Conservation (phyloP, 1,284 basidiomycete species). For the Moesziomyces aphidis region DNA sequence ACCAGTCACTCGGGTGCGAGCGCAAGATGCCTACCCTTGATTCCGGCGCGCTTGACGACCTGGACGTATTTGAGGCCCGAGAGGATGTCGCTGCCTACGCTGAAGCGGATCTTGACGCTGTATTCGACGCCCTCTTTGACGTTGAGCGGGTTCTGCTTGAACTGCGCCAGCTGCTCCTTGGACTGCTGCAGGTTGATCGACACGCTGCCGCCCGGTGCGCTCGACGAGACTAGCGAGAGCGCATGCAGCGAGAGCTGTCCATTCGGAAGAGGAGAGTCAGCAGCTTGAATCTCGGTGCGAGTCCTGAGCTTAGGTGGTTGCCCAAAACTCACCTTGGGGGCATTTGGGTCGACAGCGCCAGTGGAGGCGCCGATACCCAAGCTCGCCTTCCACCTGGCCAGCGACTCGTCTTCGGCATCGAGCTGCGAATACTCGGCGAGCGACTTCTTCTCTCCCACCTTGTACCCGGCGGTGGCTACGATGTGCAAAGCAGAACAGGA, state of each 20-base stretch:
- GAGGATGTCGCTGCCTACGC: slow-evolving; percentile 80
- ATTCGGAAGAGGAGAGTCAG: slow-evolving; percentile 3
- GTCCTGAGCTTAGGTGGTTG: background rate
- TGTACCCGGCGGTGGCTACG: slow-evolving; percentile 67
- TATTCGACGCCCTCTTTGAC: slow-evolving; percentile 74
- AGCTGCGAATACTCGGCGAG: slow-evolving; percentile 73
- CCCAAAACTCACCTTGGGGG: slow-evolving; percentile 51
- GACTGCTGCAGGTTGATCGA: slow-evolving; percentile 71
- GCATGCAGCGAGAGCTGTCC: slow-evolving; percentile 59
- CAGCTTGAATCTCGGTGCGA: background rate
- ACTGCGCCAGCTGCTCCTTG: slow-evolving; percentile 68
- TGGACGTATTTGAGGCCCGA: slow-evolving; percentile 84
- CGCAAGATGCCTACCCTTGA: slow-evolving; percentile 67
- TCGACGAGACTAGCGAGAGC: slow-evolving; percentile 70
- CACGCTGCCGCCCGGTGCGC: slow-evolving; percentile 66
- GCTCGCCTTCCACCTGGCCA: slow-evolving; percentile 86
- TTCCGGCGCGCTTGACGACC: slow-evolving; percentile 79
- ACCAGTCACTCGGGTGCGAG: background rate
- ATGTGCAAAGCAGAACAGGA: background rate
- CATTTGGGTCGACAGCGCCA: slow-evolving; percentile 63
- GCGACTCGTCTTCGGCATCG: slow-evolving; percentile 85
- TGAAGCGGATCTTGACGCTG: slow-evolving; percentile 85
- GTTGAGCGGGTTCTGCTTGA: slow-evolving; percentile 74
- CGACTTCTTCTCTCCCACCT: slow-evolving; percentile 69
- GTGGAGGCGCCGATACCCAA: slow-evolving; percentile 77